These are phyloP conservation scores for Aureobasidium namibiae DNA, from an alignment of 2,329 filamentous ascomycete genomes.

Conservation along the genomic window DNA sequence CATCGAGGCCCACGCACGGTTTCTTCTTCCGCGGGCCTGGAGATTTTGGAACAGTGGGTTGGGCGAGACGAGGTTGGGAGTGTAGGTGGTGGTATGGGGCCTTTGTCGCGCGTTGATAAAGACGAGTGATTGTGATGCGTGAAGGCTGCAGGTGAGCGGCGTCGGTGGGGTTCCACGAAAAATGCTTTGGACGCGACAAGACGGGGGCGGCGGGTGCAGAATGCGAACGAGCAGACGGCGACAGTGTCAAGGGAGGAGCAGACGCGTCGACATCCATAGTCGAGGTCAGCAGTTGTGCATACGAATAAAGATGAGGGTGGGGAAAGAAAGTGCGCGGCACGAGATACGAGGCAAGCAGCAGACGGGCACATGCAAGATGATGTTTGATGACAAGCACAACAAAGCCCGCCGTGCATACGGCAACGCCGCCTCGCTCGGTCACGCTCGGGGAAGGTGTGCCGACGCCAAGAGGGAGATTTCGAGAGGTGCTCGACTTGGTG, in stretches of 20 bases:
- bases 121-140: conserved; percentile 33
- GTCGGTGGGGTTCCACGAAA: conserved; percentile 34
- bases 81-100: conserved; percentile 3
- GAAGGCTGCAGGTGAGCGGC: conserved; percentile 32
- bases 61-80: not conserved
- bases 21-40: conserved; percentile 7
- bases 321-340: not conserved
- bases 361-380: conserved; percentile 3
- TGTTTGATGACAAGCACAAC: conserved; percentile 8
- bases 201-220: not conserved
- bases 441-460: not conserved
- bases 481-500: no score
- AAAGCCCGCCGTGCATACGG: not conserved
- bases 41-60: not conserved
- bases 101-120: conserved; percentile 15
- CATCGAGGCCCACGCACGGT: not conserved
- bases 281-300: not conserved
- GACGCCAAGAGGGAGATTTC: conserved; percentile 1
- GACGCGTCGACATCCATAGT: not conserved
- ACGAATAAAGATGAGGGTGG: not conserved
- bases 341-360: no score
- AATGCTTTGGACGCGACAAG: conserved; percentile 1
- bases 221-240: not conserved
- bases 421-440: not conserved
- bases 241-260: not conserved